These are phyloP conservation scores for Botryotinia globosa DNA, from an alignment of 2,329 filamentous ascomycete species.

Conservation along the genomic window DNA sequence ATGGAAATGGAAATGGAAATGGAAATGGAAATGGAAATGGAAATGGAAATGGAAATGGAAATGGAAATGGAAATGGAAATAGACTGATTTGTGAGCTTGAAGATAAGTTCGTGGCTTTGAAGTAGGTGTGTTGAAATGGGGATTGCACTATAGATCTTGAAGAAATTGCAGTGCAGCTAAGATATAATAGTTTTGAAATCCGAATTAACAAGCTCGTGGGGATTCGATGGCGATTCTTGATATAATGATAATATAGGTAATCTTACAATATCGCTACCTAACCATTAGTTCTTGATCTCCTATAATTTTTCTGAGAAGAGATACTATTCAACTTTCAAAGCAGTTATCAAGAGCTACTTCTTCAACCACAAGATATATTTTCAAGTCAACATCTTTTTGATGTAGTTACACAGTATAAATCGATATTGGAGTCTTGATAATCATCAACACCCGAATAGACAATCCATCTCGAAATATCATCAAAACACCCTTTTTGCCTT, in stretches of 20 bases:
- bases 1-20: too few species aligned
- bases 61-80: too few species aligned
- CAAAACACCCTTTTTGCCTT: background rate
- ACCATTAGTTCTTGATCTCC: fast-evolving
- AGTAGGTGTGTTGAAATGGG: background rate
- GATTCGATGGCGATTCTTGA: too few species aligned
- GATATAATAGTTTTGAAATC: too few species aligned
- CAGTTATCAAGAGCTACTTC: background rate
- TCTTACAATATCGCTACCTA: too few species aligned
- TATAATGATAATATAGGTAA: too few species aligned
- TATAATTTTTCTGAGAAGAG: background rate
- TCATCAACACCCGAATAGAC: background rate
- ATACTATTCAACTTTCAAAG: fast-evolving
- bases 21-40: too few species aligned
- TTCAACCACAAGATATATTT: fast-evolving
- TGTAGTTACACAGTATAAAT: fast-evolving
- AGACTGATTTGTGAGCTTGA: fast-evolving
- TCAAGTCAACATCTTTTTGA: background rate
- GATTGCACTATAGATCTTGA: too few species aligned
- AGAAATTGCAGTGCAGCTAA: too few species aligned
- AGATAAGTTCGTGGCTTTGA: background rate
- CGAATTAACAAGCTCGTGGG: fast-evolving
- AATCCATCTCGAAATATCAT: background rate
- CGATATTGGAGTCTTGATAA: too few species aligned
- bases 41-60: too few species aligned